Percentiles rank a stretch among this genome's conserved stretches.
Conservation (phyloP, 768 basidiomycete species). For the Podaxis sp. region DNA sequence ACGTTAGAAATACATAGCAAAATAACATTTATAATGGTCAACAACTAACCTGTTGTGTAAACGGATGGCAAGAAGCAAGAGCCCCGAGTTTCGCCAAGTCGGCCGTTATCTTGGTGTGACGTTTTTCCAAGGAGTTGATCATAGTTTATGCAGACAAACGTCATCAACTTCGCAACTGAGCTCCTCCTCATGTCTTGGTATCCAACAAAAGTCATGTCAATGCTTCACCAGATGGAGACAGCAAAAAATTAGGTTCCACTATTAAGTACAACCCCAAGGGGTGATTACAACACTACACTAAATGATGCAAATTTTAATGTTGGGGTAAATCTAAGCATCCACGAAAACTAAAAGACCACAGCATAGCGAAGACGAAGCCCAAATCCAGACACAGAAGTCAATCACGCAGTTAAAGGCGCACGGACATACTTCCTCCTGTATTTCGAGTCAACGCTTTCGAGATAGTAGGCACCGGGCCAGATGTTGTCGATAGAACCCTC, state of each 20-base stretch:
- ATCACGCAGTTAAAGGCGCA: slow-evolving; percentile 38
- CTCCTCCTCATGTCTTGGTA: neutral
- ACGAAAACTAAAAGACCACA: slow-evolving; percentile 2
- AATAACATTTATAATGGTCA: neutral
- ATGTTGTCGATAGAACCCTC: slow-evolving; percentile 88
- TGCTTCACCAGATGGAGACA: neutral
- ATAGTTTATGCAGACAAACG: neutral
- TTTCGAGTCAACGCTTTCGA: slow-evolving; percentile 85
- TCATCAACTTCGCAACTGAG: neutral
- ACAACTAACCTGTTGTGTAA: slow-evolving; percentile 42
- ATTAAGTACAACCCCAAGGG: slow-evolving; percentile 16
- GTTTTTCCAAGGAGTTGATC: slow-evolving; percentile 17
- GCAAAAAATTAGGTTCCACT: neutral
- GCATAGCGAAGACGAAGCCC: slow-evolving; percentile 1
- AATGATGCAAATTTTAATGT: slow-evolving; percentile 11
- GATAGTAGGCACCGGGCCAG: slow-evolving; percentile 93
- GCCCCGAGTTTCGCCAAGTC: slow-evolving; percentile 20
- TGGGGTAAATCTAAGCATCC: slow-evolving; percentile 14
- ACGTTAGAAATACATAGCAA: neutral
- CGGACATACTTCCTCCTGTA: slow-evolving; percentile 86
- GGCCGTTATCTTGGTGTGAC: slow-evolving; percentile 19
- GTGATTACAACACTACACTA: slow-evolving; percentile 14
- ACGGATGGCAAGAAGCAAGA: slow-evolving; percentile 36
- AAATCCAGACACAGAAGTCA: slow-evolving; percentile 15
- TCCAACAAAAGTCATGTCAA: neutral